Percentiles rank a stretch among this genome's conserved stretches.
Evolutionary conservation across 768 basidiomycete species (phyloP).

Genomic region (Leccinum longicurvipes): DNA sequence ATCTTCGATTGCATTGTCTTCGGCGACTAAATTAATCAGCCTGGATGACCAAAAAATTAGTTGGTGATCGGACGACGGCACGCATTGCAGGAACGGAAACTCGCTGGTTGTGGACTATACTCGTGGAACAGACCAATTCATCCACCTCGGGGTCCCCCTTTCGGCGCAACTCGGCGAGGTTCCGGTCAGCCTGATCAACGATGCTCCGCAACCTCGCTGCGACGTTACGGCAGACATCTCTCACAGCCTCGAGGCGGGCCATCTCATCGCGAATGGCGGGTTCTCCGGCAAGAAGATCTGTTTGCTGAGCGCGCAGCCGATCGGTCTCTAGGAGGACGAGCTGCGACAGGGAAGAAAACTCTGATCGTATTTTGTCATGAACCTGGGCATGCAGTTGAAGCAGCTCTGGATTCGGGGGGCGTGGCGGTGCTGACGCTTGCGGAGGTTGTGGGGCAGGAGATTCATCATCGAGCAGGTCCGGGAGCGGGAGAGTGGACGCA

Average conservation of each 20-base stretch:
- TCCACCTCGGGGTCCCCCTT: conserved; percentile 94
- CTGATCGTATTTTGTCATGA: conserved; percentile 68
- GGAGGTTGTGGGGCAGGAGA: conserved; percentile 27
- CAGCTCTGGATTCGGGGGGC: conserved; percentile 88
- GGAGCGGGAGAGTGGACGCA: conserved; percentile 25
- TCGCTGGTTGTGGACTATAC: conserved; percentile 96
- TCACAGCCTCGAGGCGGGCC: conserved; percentile 88
- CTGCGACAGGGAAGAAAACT: conserved; percentile 67
- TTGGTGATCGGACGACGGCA: background rate
- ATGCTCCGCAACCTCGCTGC: conserved; percentile 60
- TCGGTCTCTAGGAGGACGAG: conserved; percentile 65
- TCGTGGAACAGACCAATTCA: conserved; percentile 93
- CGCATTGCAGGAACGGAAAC: conserved; percentile 2
- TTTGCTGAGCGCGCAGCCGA: conserved; percentile 74
- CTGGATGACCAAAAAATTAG: conserved; percentile 40
- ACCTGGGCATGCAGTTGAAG: conserved; percentile 75
- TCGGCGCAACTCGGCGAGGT: conserved; percentile 71
- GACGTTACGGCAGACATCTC: conserved; percentile 84
- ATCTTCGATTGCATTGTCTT: conserved; percentile 98
- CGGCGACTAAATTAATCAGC: conserved; percentile 95
- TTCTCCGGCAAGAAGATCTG: conserved; percentile 83
- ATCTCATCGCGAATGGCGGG: conserved; percentile 97
- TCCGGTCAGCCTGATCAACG: conserved; percentile 66
- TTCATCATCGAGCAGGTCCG: conserved; percentile 69
- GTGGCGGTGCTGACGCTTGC: conserved; percentile 54